Percentiles rank a stretch among this genome's conserved stretches.
Evolutionary conservation across 805 yeast species (phyloP).

Genomic region (Candida tibetensis): DNA sequence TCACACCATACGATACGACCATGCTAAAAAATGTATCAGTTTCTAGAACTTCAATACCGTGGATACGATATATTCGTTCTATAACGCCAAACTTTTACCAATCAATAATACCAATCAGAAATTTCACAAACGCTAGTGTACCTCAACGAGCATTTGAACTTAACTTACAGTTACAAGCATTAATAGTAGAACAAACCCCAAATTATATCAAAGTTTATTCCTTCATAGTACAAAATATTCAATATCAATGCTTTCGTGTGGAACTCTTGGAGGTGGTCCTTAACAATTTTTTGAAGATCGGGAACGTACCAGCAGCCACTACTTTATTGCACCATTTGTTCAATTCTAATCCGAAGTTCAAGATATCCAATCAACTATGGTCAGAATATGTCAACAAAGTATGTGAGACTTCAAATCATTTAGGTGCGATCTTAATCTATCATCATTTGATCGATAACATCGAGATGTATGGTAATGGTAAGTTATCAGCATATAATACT

Average conservation of each 20-base stretch:
- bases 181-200: slow-evolving; percentile 1
- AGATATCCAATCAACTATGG: slow-evolving; percentile 36
- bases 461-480: slow-evolving; percentile 12
- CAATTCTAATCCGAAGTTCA: slow-evolving; percentile 14
- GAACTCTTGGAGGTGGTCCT: slow-evolving; percentile 23
- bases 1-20: too few species aligned
- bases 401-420: slow-evolving; percentile 21
- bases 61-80: too few species aligned
- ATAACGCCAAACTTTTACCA: too few species aligned
- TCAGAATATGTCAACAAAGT: slow-evolving; percentile 24
- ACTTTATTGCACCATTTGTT: slow-evolving; percentile 27
- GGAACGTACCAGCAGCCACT: slow-evolving; percentile 24
- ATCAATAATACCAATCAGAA: too few species aligned
- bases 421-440: slow-evolving; percentile 33
- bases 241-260: slow-evolving; percentile 7
- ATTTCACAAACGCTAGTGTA: too few species aligned
- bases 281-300: slow-evolving; percentile 15
- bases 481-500: slow-evolving; percentile 9
- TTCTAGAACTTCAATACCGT: too few species aligned
- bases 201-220: slow-evolving; percentile 5
- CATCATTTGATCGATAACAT: slow-evolving; percentile 34
- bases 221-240: slow-evolving; percentile 7
- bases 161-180: slow-evolving; percentile 1
- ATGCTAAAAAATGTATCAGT: too few species aligned
- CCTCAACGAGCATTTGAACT: neutral